These are phyloP conservation scores for Eimeria sp. DNA, from an alignment of 169 alveolate species.

Conservation along the genomic window DNA sequence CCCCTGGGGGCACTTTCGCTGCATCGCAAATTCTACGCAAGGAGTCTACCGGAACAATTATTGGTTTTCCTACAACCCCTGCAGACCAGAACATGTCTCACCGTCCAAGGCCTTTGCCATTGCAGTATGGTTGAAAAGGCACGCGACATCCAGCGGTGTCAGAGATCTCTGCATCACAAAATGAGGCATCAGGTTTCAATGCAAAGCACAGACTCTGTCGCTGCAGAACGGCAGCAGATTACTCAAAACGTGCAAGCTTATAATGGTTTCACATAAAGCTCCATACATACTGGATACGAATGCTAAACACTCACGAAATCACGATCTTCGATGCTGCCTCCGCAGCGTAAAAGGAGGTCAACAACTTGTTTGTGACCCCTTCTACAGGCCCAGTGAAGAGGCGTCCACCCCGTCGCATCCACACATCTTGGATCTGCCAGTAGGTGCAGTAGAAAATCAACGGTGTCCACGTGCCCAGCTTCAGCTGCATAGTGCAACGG, in stretches of 20 bases:
- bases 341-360: slow-evolving; percentile 19
- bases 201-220: background rate
- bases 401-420: slow-evolving; percentile 82
- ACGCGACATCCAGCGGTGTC: slow-evolving; percentile 69
- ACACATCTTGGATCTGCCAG: slow-evolving; percentile 72
- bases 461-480: slow-evolving; percentile 78
- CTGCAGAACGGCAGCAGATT: background rate
- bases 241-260: no score
- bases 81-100: background rate
- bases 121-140: slow-evolving; percentile 34
- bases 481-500: slow-evolving; percentile 78
- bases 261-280: background rate
- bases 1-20: slow-evolving; percentile 42
- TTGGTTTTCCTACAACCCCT: background rate
- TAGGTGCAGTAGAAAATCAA: slow-evolving; percentile 45
- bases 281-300: background rate
- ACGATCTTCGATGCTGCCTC: slow-evolving; percentile 71
- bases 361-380: slow-evolving; percentile 58
- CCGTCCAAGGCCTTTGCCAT: slow-evolving; percentile 73
- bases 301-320: slow-evolving; percentile 12
- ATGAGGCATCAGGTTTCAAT: background rate
- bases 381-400: slow-evolving; percentile 79
- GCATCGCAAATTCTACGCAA: slow-evolving; percentile 24
- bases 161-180: slow-evolving; percentile 63
- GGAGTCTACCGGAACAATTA: background rate